Conservation (phyloP, 306 rosid genomes). For the Acacia crassicarpa region DNA sequence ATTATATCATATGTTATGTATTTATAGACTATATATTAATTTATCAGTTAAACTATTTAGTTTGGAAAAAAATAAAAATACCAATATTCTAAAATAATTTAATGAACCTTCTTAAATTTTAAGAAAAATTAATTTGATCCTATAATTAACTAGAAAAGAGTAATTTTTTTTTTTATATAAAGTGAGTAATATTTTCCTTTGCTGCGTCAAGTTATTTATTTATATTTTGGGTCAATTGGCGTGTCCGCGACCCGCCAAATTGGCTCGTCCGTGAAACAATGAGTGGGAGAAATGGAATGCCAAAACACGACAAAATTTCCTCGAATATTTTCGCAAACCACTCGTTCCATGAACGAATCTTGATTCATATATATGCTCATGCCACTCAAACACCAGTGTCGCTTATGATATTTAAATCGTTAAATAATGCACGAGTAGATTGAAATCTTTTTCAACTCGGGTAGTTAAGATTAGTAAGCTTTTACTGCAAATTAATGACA, state of each 20-base stretch:
- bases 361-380: not conserved
- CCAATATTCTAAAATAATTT: no score
- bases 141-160: no score
- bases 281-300: not conserved
- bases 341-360: not conserved
- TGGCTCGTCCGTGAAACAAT: not conserved
- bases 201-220: not conserved
- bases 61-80: no score
- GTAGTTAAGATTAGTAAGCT: not conserved
- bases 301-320: not conserved
- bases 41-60: no score
- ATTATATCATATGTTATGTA: no score
- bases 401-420: not conserved
- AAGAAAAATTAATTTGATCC: no score
- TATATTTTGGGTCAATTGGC: not conserved
- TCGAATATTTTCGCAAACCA: not conserved
- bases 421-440: not conserved
- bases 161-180: no score
- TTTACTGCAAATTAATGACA: not conserved
- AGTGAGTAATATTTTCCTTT: no score
- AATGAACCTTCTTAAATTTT: no score
- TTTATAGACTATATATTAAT: no score
- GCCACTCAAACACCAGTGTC: not conserved
- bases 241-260: not conserved
- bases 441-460: not conserved